Base-by-base conservation (phyloP, 2,329 filamentous ascomycete species). In the Aspergillus eucalypticola region DNA sequence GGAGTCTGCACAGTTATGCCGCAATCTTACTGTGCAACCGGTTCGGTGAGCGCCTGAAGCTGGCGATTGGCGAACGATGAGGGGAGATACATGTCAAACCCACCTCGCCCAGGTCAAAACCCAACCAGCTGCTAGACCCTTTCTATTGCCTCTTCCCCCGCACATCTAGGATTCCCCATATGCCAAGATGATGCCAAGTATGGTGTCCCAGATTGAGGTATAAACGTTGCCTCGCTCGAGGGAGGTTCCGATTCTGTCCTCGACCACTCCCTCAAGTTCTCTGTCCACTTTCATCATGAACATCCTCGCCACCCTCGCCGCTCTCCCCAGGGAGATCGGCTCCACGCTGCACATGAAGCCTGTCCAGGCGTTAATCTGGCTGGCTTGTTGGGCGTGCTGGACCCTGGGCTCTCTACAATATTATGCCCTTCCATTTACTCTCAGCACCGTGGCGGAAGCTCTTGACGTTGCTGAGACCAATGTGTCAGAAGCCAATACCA, bases 161-260 rank as follows among this genome's bases (percentile, higher is more conserved):
- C 46, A 50, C 10, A 3, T 49, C 46, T 50, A 5, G 46, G 46
- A 5, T 50, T 27, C 44, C 44, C 44, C 44, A 49, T 49, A 29
- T 15, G 46, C 46, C 46, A 32, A 50, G 46, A 10, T n/a, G 25
- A 50, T n/a, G 46, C 46, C 46, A 50, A 50, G 46, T 50, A n/a
- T 2, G 46, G 29, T 32, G 46, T 27, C 46, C 27, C 25, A 8
- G 13, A 17, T 50, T n/a, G 25, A 17, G 46, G 25, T 50, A 50
- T 50, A 50, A 50, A 50, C 44, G 13, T 15, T 27, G 10, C 44
- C 44, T 49, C 44, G 23, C 44, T 49, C 44, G 4, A 27, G 23
- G 44, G 44, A 8, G 19, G 21, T 8, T 27, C 15, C 11, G 32
- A 35, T 35, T 15, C 1, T 29, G 21, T 49, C 15, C 13, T 27